Base-by-base conservation (phyloP, 2,329 filamentous ascomycete genomes). In the Arthroderma uncinatum region DNA sequence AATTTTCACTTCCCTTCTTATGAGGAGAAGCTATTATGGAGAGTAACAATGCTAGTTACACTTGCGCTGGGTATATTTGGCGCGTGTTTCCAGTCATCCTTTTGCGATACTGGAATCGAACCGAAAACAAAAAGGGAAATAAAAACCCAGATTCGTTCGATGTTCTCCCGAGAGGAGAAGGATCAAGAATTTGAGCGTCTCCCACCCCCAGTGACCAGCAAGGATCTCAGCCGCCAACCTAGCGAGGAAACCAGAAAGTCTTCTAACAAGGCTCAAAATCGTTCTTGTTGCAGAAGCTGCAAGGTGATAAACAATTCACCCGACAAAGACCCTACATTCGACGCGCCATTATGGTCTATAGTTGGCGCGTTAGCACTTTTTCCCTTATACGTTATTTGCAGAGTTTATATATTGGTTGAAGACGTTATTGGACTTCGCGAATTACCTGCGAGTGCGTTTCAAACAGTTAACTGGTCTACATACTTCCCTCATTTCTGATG, bases 1-100 rank as follows among this genome's bases (percentile, higher is more conserved):
- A 50, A 58, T 16, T 47, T 50, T 25, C 37, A 50, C 34, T 52
- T 58, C 25, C 52, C 57, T 19, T 53, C 57, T 3, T n/a, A 16
- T 1, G 21, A 8, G 2, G 57, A 58, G 28, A 9, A 28, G 9
- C 2, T 55, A 7, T 4, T 44, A 34, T 58, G 53, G 57, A 53
- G 34, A 4, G 33, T 54, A 5, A 14, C 50, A 4, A 37, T 2
- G 33, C 16, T 54, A 8, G 25, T 42, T 4, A 57, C 37, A 23
- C 21, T 54, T 25, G 36, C 10, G 1, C 21, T 57, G 8, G 28
- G 37, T 2, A 14, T 56, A 56, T 36, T 48, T 21, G 33, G 42
- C n/a, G 21, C 9, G 14, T 3, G 25, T 14, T 55, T 25, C 23
- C 33, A 55, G 37, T 7, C 28, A 28, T 44, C 44, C 4, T 40